Evolutionary conservation across 2,329 filamentous ascomycete species (phyloP), one percentile per base, ranked within the genome.

Genomic region (Colletotrichum sp.): DNA sequence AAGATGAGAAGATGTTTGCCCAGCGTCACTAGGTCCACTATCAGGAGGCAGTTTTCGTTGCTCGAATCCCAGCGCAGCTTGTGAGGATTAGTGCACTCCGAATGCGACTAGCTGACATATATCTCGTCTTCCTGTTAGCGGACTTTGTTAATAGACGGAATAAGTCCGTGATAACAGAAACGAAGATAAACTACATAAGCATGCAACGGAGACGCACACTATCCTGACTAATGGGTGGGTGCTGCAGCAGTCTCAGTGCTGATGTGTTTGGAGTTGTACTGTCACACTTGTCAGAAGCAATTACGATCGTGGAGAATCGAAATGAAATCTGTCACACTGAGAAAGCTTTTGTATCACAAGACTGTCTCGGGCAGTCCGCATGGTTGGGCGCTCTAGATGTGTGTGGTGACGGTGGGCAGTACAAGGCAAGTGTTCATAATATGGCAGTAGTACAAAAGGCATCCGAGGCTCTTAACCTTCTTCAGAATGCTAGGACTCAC

Each of bases 281-380:
- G 24, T 26, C 24, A 26, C 24, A 26, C 24, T 26, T 26, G 24
- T 26, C 24, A 26, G 30, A 32, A 12, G 36, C 16, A 44, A 9
- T 10, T 1, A 39, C 2, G 3, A 44, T 18, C 16, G 36, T 44
- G 36, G 3, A 44, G 5, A 18, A 44, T 0, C 2, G 16, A 2
- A n/a, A n/a, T 10, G 39, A 5, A 10, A 2, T 6, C 6, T 0
- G 8, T 44, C 0, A 3, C 8, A n/a, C 0, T 10, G 2, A 44
- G 18, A 44, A n/a, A n/a, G 1, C 18, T 44, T 44, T n/a, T 10
- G 6, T 10, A 10, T 12, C 6, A 1, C 9, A 1, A 44, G 9
- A n/a, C 39, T 36, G 15, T 44, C 18, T 44, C 0, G 0, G 39
- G 18, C 39, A n/a, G 39, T n/a, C 5, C 0, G 39, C 16, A n/a